A percentile compares a stretch with the other conserved stretches of the same genome.
Evolutionary conservation across 1,284 basidiomycete species (phyloP).

Genomic region (Rhodotorula glutinis): DNA sequence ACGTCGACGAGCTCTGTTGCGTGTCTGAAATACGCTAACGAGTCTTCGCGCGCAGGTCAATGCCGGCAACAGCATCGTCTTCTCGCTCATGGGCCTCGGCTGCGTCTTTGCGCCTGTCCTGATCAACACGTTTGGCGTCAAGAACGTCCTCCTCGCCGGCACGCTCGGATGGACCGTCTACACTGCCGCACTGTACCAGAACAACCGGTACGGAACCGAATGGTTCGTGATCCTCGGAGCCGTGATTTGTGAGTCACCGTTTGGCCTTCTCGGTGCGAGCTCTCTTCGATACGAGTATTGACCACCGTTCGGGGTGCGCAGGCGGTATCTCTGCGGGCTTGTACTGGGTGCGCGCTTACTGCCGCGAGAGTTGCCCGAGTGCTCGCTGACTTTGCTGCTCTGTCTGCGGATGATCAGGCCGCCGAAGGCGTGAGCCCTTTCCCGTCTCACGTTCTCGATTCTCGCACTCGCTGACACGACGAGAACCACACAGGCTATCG

Average conservation of each 20-base stretch:
- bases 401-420: not conserved
- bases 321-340: slow-evolving; percentile 9
- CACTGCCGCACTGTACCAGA: slow-evolving; percentile 45
- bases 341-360: slow-evolving; percentile 5
- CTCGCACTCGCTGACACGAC: not conserved
- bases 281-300: too few relatives aligned
- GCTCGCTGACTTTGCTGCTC: not conserved
- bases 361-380: not conserved
- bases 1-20: too few relatives aligned
- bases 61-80: slow-evolving; percentile 4
- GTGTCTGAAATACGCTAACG: too few relatives aligned
- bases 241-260: slow-evolving; percentile 1
- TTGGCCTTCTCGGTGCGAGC: not conserved
- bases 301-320: not conserved
- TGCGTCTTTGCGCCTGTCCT: slow-evolving; percentile 22
- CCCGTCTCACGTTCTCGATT: not conserved
- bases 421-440: slow-evolving; percentile 6
- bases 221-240: slow-evolving; percentile 21
- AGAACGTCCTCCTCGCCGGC: slow-evolving; percentile 45
- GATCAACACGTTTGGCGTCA: slow-evolving; percentile 43
- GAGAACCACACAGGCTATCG: slow-evolving; percentile 6
- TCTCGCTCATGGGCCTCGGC: slow-evolving; percentile 10
- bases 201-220: slow-evolving; percentile 13
- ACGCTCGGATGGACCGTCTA: slow-evolving; percentile 46
- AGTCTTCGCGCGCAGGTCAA: not conserved